These are phyloP conservation scores for Monilinia fructigena DNA, from an alignment of 2,329 filamentous ascomycete species.

Conservation along the genomic window DNA sequence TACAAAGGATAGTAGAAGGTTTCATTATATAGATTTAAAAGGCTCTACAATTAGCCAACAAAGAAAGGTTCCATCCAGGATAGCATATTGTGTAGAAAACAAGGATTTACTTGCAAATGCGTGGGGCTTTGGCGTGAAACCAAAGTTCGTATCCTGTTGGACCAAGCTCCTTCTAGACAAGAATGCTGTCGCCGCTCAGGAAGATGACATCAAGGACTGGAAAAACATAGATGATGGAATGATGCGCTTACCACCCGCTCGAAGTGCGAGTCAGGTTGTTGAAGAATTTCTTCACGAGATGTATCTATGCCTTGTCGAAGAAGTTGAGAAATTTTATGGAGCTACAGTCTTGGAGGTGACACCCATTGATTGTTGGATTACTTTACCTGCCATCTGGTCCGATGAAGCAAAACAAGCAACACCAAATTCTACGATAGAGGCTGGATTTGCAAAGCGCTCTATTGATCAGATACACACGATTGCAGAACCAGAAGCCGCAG, in stretches of 20 bases:
- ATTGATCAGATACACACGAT: slow-evolving; percentile 32
- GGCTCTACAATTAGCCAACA: no score
- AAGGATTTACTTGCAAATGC: background rate
- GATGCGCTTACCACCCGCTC: slow-evolving; percentile 26
- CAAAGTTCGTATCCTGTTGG: slow-evolving; percentile 32
- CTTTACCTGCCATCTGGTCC: slow-evolving; percentile 33
- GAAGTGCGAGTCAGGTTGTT: slow-evolving; percentile 26
- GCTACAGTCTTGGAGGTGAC: slow-evolving; percentile 19
- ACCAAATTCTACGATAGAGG: slow-evolving; percentile 28
- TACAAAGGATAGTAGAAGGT: background rate
- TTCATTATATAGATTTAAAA: no score
- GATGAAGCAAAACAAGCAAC: slow-evolving; percentile 34
- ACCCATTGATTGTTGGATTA: slow-evolving; percentile 34
- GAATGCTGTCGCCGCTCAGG: slow-evolving; percentile 23
- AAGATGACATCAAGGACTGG: slow-evolving; percentile 26
- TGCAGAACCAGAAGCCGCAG: slow-evolving; percentile 35
- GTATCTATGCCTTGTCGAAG: slow-evolving; percentile 21
- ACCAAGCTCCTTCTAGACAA: slow-evolving; percentile 35
- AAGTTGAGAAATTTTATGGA: slow-evolving; percentile 12
- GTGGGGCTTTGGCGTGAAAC: slow-evolving; percentile 30
- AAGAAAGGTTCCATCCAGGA: slow-evolving; percentile 27
- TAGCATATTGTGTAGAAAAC: slow-evolving; percentile 31
- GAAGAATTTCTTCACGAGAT: slow-evolving; percentile 31
- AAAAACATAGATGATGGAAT: slow-evolving; percentile 24
- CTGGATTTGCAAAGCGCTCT: slow-evolving; percentile 27